Base-by-base conservation (phyloP, 2,329 filamentous ascomycete species). In the Catunica adiposa region DNA sequence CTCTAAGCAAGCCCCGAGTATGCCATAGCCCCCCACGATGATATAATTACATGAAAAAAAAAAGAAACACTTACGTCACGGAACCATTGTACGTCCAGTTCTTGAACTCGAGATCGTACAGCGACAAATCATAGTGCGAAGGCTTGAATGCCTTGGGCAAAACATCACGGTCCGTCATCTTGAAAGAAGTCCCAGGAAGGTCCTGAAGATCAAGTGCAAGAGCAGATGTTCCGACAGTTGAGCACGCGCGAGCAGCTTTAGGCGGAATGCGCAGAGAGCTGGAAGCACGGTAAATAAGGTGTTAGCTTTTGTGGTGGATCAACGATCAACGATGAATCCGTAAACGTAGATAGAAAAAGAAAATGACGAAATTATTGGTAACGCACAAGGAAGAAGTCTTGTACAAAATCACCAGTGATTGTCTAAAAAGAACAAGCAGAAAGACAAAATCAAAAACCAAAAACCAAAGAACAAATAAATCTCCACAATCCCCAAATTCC, bases 41-140 rank as follows among this genome's bases (percentile, higher is more conserved):
- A 8, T 50, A n/a, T n/a, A 1, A 26, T 40, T 20, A 44, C 26
- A 46, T 2, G 9, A 22, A 22, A 44, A 8, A 44, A 44, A 17
- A 34, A 15, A 38, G 22, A 59, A 46, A 46, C 29, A 65, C 73
- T 60, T 69, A 78, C 75, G 67, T 69, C 59, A 96, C 86, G 20
- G 76, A 81, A 61, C 92, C 92, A 71, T 90, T 80, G 73, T 90
- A 98, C 59, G 78, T 80, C 82, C 79, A 82, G 55, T 70, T 69
- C 58, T 71, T 70, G 62, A 90, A 95, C 58, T 95, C 83, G 61
- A 98, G 73, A 63, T 92, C 83, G 65, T 76, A 80, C 62, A 98
- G 78, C 56, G 83, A 87, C 61, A 98, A 75, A 64, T 79, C 74
- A 71, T 98, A 98, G 72, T 97, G 88, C 60, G 75, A 73, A 1